Conservation (phyloP, 345 rosid genomes). For the Eucalyptus cloeziana region DNA sequence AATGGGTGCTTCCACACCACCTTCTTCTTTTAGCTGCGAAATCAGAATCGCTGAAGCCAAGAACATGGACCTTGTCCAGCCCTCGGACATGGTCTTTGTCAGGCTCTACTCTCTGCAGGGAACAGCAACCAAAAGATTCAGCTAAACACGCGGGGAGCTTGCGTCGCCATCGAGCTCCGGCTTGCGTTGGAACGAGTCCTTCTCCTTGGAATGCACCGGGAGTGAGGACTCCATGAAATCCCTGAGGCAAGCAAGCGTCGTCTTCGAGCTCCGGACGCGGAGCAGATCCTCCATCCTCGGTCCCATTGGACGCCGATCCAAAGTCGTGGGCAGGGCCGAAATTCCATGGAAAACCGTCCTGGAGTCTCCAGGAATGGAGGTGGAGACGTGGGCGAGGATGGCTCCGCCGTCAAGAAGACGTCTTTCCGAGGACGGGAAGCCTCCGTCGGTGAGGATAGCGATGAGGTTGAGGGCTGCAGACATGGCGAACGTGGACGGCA, state of each 20-base stretch:
- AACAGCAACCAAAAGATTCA: slow-evolving; percentile 24
- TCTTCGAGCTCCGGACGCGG: slow-evolving; percentile 55
- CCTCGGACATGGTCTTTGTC: slow-evolving; percentile 34
- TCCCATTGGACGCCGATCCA: slow-evolving; percentile 17
- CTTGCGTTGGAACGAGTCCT: slow-evolving; percentile 42
- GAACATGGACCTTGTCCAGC: slow-evolving; percentile 29
- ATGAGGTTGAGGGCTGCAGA: slow-evolving; percentile 9
- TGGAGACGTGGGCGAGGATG: slow-evolving; percentile 34
- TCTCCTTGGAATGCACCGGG: slow-evolving; percentile 52
- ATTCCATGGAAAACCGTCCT: slow-evolving; percentile 28
- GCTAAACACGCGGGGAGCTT: slow-evolving; percentile 38
- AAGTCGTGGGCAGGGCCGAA: slow-evolving; percentile 50
- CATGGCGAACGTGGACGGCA: not conserved
- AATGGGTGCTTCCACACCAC: not conserved
- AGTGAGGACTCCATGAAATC: slow-evolving; percentile 24
- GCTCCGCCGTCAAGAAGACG: not conserved
- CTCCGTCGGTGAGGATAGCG: slow-evolving; percentile 27
- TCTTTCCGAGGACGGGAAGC: not conserved
- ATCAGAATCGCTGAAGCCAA: slow-evolving; percentile 55
- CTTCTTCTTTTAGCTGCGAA: slow-evolving; percentile 36
- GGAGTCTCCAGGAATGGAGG: slow-evolving; percentile 34
- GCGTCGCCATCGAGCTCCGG: slow-evolving; percentile 8
- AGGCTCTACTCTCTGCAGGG: slow-evolving; percentile 54
- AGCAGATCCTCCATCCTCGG: slow-evolving; percentile 8
- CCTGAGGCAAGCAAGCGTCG: slow-evolving; percentile 32